Evolutionary conservation across 2,329 filamentous ascomycete species (phyloP), one percentile per base, ranked within the genome.

Genomic region (Diaporthe sp.): DNA sequence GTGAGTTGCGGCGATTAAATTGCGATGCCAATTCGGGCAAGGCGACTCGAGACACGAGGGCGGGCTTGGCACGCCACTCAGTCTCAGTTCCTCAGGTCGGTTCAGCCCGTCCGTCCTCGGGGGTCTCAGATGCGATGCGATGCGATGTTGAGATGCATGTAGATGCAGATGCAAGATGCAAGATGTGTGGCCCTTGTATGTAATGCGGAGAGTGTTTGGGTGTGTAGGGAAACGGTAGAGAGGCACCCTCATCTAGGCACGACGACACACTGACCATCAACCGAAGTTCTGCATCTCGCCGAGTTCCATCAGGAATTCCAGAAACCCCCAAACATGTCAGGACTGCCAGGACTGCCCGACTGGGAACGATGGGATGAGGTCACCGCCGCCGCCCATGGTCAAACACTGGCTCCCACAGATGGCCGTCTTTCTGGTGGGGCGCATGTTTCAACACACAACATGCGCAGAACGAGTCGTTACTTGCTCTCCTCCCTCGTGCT

Each of bases 391-490:
- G 47, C 31, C 44, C 44, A 49, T 49, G 44, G 71, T 72, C 67
- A 74, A 61, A 71, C 55, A 51, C 65, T 55, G 34, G 73, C 68
- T 58, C 55, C 72, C 72, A 71, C 72, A 60, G 55, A 60, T 42
- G n/a, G 42, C 28, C 37, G 63, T 53, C n/a, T 53, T 47, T 39
- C 65, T 37, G 47, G 65, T 55, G 53, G 72, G 72, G 63, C 65
- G 34, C 25, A n/a, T 63, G 73, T 74, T 74, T 74, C 73, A 74
- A 74, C 49, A 53, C 47, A 55, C 49, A 22, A 51, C 25, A 51
- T 68, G 60, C 60, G 25, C 71, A 65, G n/a, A 53, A 53, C 42
- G 15, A 39, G 15, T 61, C 57, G 71, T 72, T 57, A 72, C 28
- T 55, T 44, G 42, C 42, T 49, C 22, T n/a, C 15, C n/a, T n/a